phyloP scores from a whole-genome alignment of 2,329 filamentous ascomycete species.

The Clonostachys rhizophaga region DNA sequence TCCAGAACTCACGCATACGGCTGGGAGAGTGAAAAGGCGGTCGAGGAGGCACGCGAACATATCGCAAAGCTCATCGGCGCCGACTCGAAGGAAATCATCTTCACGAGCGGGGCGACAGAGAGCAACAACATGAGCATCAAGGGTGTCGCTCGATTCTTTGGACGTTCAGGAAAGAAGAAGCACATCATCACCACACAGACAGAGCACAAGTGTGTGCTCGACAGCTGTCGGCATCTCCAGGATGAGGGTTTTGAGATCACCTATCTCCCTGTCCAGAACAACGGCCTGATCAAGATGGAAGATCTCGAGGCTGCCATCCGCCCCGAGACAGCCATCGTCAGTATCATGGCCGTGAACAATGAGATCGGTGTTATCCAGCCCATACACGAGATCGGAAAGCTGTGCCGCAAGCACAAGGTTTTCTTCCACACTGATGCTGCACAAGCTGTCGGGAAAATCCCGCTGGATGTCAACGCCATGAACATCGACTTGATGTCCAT shows the following conservation, averaged over 20 bases:
- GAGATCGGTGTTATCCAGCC: conserved; percentile 99
- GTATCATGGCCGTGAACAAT: conserved; percentile 99
- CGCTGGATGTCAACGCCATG: conserved; percentile 94
- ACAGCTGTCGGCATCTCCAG: conserved; percentile 94
- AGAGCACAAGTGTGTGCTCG: conserved; percentile 97
- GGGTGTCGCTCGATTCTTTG: conserved; percentile 93
- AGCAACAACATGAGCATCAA: conserved; percentile 99
- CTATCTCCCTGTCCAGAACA: conserved; percentile 86
- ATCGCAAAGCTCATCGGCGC: conserved; percentile 86
- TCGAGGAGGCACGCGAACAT: conserved; percentile 80
- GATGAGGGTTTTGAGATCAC: conserved; percentile 96
- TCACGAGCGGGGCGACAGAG: conserved; percentile 96
- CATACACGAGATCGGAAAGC: conserved; percentile 83
- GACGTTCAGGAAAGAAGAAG: conserved; percentile 90
- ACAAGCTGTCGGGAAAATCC: conserved; percentile 98
- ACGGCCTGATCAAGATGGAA: conserved; percentile 80
- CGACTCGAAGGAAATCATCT: conserved; percentile 96
- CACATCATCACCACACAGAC: conserved; percentile 98
- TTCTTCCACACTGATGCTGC: conserved; percentile 98
- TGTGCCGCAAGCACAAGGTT: conserved; percentile 87
- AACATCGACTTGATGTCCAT: conserved; percentile 99
- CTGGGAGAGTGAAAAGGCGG: conserved; percentile 94
- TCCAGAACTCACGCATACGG: conserved; percentile 97
- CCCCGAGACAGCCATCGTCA: conserved; percentile 87
- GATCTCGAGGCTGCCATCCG: conserved; percentile 85